These are phyloP conservation scores for Cyclotella atomus DNA, from an alignment of 108 stramenopile species.

Conservation along the genomic window DNA sequence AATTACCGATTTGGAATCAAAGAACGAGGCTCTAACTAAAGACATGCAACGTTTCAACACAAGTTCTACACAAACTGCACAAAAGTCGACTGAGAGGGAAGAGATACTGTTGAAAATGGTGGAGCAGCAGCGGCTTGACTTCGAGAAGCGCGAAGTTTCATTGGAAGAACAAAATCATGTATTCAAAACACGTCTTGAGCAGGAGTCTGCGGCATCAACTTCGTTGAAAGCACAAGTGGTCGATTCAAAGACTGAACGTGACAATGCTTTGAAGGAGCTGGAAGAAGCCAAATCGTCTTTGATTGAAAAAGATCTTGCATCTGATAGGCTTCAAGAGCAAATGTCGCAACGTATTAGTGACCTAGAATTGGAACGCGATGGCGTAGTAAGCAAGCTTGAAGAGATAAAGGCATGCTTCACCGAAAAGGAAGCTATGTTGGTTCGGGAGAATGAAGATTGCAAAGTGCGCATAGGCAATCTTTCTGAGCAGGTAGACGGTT, in stretches of 20 bases:
- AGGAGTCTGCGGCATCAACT: background rate
- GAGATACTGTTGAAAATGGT: background rate
- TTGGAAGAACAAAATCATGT: background rate
- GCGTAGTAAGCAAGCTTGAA: background rate
- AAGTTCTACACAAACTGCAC: background rate
- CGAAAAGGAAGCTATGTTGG: background rate
- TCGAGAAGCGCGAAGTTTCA: slow-evolving; percentile 6
- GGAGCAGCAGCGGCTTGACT: slow-evolving; percentile 5
- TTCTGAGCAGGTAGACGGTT: background rate
- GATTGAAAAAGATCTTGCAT: background rate
- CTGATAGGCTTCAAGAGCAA: background rate
- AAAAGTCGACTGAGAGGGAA: slow-evolving; percentile 3
- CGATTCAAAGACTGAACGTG: background rate
- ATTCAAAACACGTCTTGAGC: background rate
- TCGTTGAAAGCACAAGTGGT: background rate
- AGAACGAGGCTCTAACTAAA: background rate
- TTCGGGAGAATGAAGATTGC: background rate
- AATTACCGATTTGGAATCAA: slow-evolving; percentile 1
- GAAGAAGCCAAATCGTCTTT: background rate
- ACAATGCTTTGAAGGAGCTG: background rate
- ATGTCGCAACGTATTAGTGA: background rate
- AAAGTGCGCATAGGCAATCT: background rate
- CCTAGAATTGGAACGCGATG: background rate
- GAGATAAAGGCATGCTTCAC: background rate
- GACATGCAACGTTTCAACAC: background rate